Conservation (phyloP, 306 rosid species). For the Casuarina equisetifolia region DNA sequence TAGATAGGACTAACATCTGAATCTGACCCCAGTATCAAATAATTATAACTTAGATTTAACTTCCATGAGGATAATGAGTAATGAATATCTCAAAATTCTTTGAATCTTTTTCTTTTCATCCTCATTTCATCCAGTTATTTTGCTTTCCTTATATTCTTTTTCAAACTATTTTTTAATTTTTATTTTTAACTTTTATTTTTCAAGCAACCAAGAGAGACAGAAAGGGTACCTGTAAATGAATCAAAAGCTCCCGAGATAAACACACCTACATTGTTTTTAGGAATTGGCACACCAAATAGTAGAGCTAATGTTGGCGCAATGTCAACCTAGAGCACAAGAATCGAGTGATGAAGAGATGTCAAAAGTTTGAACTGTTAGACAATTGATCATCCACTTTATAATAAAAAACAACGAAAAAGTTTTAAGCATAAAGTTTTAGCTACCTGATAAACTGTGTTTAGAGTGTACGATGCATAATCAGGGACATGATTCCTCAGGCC, state of each 20-base stretch:
- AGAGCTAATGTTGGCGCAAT: constrained; percentile 83
- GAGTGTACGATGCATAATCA: constrained; percentile 31
- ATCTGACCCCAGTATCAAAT: not conserved
- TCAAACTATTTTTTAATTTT: not conserved
- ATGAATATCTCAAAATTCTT: not conserved
- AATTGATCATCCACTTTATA: not conserved
- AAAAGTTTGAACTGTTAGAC: constrained; percentile 19
- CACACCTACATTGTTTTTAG: constrained; percentile 85
- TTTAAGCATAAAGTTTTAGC: constrained; percentile 7
- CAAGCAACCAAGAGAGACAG: constrained; percentile 23
- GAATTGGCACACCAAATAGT: constrained; percentile 88
- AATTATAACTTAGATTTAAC: not conserved
- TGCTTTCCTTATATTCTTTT: not conserved
- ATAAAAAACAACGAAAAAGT: constrained; percentile 20
- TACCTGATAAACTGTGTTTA: constrained; percentile 71
- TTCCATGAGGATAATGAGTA: not conserved
- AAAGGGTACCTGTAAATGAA: constrained; percentile 56
- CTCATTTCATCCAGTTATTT: not conserved
- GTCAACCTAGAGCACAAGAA: constrained; percentile 64
- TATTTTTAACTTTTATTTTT: too few species aligned
- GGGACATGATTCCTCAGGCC: constrained; percentile 50
- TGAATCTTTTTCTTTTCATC: not conserved
- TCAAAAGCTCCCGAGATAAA: constrained; percentile 52
- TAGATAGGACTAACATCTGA: not conserved
- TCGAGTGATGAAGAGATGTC: constrained; percentile 27